Evolutionary conservation across 768 basidiomycete species (phyloP).

Genomic region (Hypsizygus marmoreus): DNA sequence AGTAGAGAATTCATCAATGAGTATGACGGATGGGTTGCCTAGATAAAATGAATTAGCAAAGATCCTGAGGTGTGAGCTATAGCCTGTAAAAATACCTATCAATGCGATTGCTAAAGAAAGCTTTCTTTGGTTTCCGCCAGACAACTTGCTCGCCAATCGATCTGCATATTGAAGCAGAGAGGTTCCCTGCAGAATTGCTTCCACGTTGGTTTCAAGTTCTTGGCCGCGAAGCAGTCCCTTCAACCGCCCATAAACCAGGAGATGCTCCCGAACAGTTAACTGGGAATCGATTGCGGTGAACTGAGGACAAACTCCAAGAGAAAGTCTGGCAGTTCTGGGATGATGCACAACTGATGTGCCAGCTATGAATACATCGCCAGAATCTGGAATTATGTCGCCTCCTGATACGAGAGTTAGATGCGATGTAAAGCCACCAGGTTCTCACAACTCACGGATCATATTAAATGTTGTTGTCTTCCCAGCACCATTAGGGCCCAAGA

Average conservation of each 20-base stretch:
- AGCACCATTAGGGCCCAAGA: constrained; percentile 82
- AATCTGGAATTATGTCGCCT: constrained; percentile 66
- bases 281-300: constrained; percentile 83
- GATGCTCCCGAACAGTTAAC: constrained; percentile 76
- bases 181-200: constrained; percentile 58
- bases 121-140: constrained; percentile 81
- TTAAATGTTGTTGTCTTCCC: constrained; percentile 85
- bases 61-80: background rate
- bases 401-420: constrained; percentile 38
- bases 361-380: constrained; percentile 69
- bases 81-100: constrained; percentile 43
- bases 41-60: constrained; percentile 32
- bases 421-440: background rate
- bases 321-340: constrained; percentile 62
- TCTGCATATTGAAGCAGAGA: constrained; percentile 63
- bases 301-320: constrained; percentile 82
- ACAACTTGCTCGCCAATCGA: constrained; percentile 71
- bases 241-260: constrained; percentile 69
- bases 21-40: constrained; percentile 77
- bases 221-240: constrained; percentile 60
- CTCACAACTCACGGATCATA: constrained; percentile 61
- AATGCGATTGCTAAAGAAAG: constrained; percentile 75
- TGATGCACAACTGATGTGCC: constrained; percentile 66
- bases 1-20: constrained; percentile 84
- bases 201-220: constrained; percentile 55